phyloP scores from a whole-genome alignment of 2,329 filamentous ascomycete species.

The Gremmenia infestans region DNA sequence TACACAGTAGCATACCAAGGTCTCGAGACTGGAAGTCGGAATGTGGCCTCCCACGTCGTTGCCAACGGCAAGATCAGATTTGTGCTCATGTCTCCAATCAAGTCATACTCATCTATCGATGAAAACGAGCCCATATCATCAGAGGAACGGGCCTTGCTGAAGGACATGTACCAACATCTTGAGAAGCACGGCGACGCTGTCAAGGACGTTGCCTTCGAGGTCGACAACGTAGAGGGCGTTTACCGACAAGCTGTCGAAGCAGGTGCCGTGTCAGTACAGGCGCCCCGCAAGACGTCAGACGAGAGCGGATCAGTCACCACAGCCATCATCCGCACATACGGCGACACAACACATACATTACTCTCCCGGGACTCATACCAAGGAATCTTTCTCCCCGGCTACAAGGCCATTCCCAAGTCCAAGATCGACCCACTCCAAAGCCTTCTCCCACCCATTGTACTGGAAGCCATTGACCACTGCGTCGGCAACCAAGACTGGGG shows the following conservation, averaged over 20 bases:
- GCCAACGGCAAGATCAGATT: slow-evolving; percentile 73
- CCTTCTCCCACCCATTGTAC: slow-evolving; percentile 56
- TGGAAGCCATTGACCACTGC: slow-evolving; percentile 87
- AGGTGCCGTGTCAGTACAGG: slow-evolving; percentile 57
- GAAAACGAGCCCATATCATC: slow-evolving; percentile 55
- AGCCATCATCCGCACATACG: slow-evolving; percentile 85
- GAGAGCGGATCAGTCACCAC: slow-evolving; percentile 62
- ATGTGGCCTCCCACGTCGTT: slow-evolving; percentile 79
- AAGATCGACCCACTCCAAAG: slow-evolving; percentile 33
- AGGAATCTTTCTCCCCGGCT: slow-evolving; percentile 81
- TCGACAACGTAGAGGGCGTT: slow-evolving; percentile 80
- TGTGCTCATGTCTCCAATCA: slow-evolving; percentile 76
- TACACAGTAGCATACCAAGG: slow-evolving; percentile 76
- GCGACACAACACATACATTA: slow-evolving; percentile 91
- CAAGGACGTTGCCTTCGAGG: slow-evolving; percentile 92
- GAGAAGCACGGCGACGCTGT: slow-evolving; percentile 89
- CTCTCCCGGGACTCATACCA: slow-evolving; percentile 67
- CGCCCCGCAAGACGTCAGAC: slow-evolving; percentile 51
- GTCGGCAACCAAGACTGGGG: slow-evolving; percentile 97
- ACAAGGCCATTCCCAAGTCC: slow-evolving; percentile 47
- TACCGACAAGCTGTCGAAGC: slow-evolving; percentile 67
- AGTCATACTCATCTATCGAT: slow-evolving; percentile 51
- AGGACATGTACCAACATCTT: slow-evolving; percentile 76
- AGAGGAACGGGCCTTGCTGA: slow-evolving; percentile 61
- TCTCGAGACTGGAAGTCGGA: slow-evolving; percentile 80